A percentile compares a stretch with the other conserved stretches of the same genome.
These are phyloP conservation scores for Colletotrichum sp. DNA, from an alignment of 2,329 filamentous ascomycete species.

Conservation along the genomic window DNA sequence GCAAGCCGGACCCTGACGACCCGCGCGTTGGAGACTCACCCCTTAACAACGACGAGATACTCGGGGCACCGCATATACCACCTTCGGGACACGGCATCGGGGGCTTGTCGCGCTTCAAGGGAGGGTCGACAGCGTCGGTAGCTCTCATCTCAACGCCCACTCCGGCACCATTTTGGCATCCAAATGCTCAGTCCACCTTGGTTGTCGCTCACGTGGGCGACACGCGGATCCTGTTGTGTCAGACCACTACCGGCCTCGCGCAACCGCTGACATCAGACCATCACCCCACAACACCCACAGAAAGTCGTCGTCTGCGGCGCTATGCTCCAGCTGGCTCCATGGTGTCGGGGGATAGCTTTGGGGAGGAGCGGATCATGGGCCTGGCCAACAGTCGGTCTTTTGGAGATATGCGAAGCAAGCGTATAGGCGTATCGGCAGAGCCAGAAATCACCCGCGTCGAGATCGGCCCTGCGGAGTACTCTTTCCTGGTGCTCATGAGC, in stretches of 20 bases:
- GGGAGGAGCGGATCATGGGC: slow-evolving; percentile 92
- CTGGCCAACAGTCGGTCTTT: slow-evolving; percentile 94
- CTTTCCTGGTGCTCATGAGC: slow-evolving; percentile 85
- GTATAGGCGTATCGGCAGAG: slow-evolving; percentile 92
- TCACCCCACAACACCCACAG: slow-evolving; percentile 85
- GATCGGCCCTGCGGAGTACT: slow-evolving; percentile 82
- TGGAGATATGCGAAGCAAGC: slow-evolving; percentile 89
- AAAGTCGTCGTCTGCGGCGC: slow-evolving; percentile 81
- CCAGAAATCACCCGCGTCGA: slow-evolving; percentile 85
- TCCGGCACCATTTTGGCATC: slow-evolving; percentile 94
- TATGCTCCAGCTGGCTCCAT: slow-evolving; percentile 80
- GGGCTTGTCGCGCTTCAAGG: slow-evolving; percentile 81
- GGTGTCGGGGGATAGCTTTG: slow-evolving; percentile 89
- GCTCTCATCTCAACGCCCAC: slow-evolving; percentile 92
- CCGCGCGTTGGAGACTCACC: slow-evolving; percentile 74
- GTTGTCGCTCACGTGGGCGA: slow-evolving; percentile 92
- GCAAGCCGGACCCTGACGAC: slow-evolving; percentile 78
- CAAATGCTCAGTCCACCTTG: slow-evolving; percentile 81
- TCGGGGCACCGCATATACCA: slow-evolving; percentile 64
- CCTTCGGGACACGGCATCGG: slow-evolving; percentile 71
- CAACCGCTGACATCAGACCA: slow-evolving; percentile 88
- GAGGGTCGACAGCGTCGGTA: slow-evolving; percentile 90
- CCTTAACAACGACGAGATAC: slow-evolving; percentile 83
- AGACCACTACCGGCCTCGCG: slow-evolving; percentile 80
- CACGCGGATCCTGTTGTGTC: slow-evolving; percentile 87